phyloP scores from a whole-genome alignment of 73 alveolate genomes.

The Symbiodinium natans region DNA sequence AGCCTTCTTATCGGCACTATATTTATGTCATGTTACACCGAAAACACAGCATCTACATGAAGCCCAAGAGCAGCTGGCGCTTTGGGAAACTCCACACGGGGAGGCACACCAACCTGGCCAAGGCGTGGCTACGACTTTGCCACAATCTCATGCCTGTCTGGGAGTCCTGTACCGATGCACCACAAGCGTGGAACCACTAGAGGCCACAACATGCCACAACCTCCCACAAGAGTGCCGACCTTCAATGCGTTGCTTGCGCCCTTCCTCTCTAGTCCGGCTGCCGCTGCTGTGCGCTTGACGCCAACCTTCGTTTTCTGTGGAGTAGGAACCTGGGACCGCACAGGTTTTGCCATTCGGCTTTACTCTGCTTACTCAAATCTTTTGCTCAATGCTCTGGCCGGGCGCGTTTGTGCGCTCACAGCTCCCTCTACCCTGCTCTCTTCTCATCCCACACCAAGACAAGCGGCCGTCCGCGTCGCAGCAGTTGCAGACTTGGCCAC shows the following conservation, averaged over 20 bases:
- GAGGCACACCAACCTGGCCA: background rate
- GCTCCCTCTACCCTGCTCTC: too few species aligned
- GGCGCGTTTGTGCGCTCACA: too few species aligned
- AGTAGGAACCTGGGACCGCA: background rate
- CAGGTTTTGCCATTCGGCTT: too few species aligned
- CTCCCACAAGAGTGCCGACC: conserved; percentile 9
- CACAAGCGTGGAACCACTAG: background rate
- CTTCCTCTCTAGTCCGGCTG: conserved; percentile 18
- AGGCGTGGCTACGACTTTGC: too few species aligned
- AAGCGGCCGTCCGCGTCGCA: background rate
- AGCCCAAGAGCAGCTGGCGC: background rate
- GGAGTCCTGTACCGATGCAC: too few species aligned
- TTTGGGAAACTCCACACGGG: background rate
- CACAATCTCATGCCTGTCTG: too few species aligned
- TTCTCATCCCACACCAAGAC: background rate
- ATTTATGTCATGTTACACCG: too few species aligned
- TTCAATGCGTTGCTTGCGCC: conserved; percentile 75
- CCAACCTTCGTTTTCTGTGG: background rate
- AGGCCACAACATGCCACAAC: conserved; percentile 11
- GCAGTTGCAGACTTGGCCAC: background rate
- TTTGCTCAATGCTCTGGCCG: too few species aligned
- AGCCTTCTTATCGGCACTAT: too few species aligned
- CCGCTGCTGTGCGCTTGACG: conserved; percentile 52
- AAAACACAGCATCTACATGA: background rate
- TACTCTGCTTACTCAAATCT: too few species aligned